Base-by-base conservation (phyloP, 1,284 basidiomycete species). In the Bondarzewia mesenterica region DNA sequence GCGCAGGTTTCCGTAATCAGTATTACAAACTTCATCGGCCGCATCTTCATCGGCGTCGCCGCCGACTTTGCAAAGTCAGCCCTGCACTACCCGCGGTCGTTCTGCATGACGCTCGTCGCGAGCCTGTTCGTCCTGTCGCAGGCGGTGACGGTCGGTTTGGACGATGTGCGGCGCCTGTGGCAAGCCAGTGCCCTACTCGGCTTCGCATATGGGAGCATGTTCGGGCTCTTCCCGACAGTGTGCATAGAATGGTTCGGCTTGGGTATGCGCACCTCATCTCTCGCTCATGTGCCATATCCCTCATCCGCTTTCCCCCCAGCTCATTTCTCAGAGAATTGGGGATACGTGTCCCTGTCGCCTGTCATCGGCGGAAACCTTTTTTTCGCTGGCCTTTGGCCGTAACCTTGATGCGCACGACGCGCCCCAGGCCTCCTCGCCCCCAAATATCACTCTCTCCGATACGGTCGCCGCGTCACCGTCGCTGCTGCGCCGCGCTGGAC, bases 311-410 rank as follows among this genome's bases (percentile, higher is more conserved):
- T n/a, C n/a, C n/a, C n/a, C n/a, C n/a, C n/a, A n/a, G n/a, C 68
- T 14, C 83, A 85, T 57, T 82, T 89, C 58, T 82, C 81, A 3
- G 84, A 92, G 66, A 95, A 94, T 63, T 93, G 83, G 83, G 93
- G 93, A 15, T 88, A 79, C 60, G 73, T 87, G 23, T 80, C 79
- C 6, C 66, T 93, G 16, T 78, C 85, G 0, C 90, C 93, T 1
- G 75, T 92, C 50, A 44, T 93, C 2, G 88, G 86, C 6, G 88
- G 88, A 0, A 95, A 94, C 66, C 46, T 91, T 1, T 90, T n/a
- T 93, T 65, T 92, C 90, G 37, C 59, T 94, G 36, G 70, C 87
- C 38, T 95, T 94, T 59, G 93, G 93, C 1, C 69, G 69, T 37
- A 84, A 89, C 53, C 73, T 91, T 37, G 91, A 93, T 56, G 72